Percentiles rank a stretch among this genome's conserved stretches.
These are phyloP conservation scores for Gymnopus androsaceus DNA, from an alignment of 1,284 basidiomycete species.

Conservation along the genomic window DNA sequence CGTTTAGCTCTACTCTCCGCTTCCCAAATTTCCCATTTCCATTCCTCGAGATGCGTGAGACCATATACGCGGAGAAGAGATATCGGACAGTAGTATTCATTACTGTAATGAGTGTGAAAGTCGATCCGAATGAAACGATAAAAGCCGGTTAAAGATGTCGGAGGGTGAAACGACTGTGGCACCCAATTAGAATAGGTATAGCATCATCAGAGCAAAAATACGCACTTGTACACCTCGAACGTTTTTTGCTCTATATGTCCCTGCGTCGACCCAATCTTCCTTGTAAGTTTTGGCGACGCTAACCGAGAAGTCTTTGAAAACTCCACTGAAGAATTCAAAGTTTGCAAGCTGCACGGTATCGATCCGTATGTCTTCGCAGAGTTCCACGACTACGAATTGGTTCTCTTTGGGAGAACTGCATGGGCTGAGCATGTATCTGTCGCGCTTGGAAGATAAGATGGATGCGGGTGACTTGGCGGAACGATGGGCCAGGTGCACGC, in stretches of 20 bases:
- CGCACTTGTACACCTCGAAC: conserved; percentile 87
- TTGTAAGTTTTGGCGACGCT: conserved; percentile 78
- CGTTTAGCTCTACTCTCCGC: conserved; percentile 56
- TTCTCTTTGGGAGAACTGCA: conserved; percentile 61
- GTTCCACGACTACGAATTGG: conserved; percentile 92
- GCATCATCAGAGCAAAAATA: neutral
- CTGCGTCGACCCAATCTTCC: conserved; percentile 71
- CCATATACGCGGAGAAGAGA: conserved; percentile 94
- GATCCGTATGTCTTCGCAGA: conserved; percentile 96
- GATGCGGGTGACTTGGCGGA: conserved; percentile 83
- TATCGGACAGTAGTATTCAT: conserved; percentile 95
- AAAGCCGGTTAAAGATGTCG: conserved; percentile 71
- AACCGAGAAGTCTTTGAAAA: conserved; percentile 90
- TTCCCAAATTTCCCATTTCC: conserved; percentile 87
- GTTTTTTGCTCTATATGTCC: conserved; percentile 87
- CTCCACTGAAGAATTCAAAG: conserved; percentile 97
- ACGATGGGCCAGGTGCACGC: conserved; percentile 83
- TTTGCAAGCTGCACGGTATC: conserved; percentile 96
- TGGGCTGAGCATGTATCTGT: conserved; percentile 96
- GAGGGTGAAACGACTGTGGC: conserved; percentile 74
- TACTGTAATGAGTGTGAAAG: conserved; percentile 92
- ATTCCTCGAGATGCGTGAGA: conserved; percentile 94
- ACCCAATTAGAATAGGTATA: conserved; percentile 6
- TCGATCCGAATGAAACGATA: conserved; percentile 95
- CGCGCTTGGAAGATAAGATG: conserved; percentile 88